These are phyloP conservation scores for Phaffomyces antillensis DNA, from an alignment of 805 yeast species.

Conservation along the genomic window DNA sequence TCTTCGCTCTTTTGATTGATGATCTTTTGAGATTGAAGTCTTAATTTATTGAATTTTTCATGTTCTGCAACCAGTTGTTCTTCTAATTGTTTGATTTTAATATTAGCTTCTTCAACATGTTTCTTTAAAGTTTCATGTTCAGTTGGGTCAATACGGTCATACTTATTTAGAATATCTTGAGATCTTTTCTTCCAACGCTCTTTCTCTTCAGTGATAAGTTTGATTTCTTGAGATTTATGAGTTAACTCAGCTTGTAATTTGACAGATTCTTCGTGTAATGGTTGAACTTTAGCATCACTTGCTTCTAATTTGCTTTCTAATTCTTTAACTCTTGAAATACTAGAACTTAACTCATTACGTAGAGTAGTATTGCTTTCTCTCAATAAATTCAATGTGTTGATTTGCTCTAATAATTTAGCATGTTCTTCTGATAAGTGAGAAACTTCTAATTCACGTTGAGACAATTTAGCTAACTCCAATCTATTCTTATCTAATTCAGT, in stretches of 20 bases:
- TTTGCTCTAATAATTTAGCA: constrained; percentile 40
- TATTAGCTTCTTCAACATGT: constrained; percentile 21
- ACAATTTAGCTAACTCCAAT: constrained; percentile 35
- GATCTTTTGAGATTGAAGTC: constrained; percentile 24
- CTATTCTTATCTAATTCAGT: constrained; percentile 47
- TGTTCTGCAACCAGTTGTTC: constrained; percentile 15
- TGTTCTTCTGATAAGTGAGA: constrained; percentile 30
- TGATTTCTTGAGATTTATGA: constrained; percentile 43
- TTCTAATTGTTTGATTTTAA: constrained; percentile 20
- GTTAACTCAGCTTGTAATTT: constrained; percentile 34
- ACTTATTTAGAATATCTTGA: constrained; percentile 38
- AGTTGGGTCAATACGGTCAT: constrained; percentile 41
- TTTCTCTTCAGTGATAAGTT: constrained; percentile 43
- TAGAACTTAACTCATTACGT: constrained; percentile 40
- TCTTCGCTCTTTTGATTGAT: constrained; percentile 19
- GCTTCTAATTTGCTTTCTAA: constrained; percentile 35
- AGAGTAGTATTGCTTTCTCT: constrained; percentile 64
- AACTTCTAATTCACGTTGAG: constrained; percentile 26
- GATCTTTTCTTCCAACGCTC: constrained; percentile 53
- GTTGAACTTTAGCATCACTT: constrained; percentile 32
- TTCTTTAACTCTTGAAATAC: constrained; percentile 24
- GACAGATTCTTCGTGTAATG: constrained; percentile 35
- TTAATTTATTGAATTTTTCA: constrained; percentile 15
- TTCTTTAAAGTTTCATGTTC: constrained; percentile 33
- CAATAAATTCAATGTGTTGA: constrained; percentile 54